Conservation (phyloP, 352 stramenopile species). For the Phytophthora boehmeriae region DNA sequence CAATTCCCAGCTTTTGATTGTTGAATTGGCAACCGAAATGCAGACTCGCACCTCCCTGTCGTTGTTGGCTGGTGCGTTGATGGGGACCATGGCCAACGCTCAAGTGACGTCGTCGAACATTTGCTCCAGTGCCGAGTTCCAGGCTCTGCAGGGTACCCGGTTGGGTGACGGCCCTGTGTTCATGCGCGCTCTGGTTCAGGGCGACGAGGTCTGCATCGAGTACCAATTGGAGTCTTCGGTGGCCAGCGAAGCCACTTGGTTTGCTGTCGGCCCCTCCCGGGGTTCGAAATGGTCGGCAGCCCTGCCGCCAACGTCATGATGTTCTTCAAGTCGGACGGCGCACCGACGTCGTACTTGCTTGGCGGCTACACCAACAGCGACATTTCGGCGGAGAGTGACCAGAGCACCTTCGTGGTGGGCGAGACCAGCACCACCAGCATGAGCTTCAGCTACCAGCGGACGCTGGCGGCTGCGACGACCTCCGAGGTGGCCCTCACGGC, state of each 20-base stretch:
- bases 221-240: conserved; percentile 55
- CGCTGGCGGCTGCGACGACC: conserved; percentile 46
- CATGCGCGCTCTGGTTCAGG: conserved; percentile 62
- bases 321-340: conserved; percentile 50
- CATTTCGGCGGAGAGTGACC: conserved; percentile 49
- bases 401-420: conserved; percentile 47
- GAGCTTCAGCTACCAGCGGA: conserved; percentile 78
- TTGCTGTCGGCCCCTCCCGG: conserved; percentile 60
- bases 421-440: conserved; percentile 44
- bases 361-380: conserved; percentile 51
- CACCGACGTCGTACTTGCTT: conserved; percentile 54
- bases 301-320: conserved; percentile 76
- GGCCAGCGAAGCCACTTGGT: conserved; percentile 51
- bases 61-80: conserved; percentile 14
- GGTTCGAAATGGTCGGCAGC: conserved; percentile 68
- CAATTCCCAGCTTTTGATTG: conserved; percentile 9
- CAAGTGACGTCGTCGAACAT: conserved; percentile 34
- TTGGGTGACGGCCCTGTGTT: conserved; percentile 68
- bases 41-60: conserved; percentile 16
- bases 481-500: conserved; percentile 59
- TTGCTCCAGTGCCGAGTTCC: conserved; percentile 61
- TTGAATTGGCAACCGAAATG: conserved; percentile 24
- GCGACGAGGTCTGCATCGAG: conserved; percentile 68
- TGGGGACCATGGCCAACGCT: conserved; percentile 14
- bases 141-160: conserved; percentile 40